These are phyloP conservation scores for Coemansia sp. DNA, from an alignment of 192 early-diverging fungal genomes.

Conservation along the genomic window DNA sequence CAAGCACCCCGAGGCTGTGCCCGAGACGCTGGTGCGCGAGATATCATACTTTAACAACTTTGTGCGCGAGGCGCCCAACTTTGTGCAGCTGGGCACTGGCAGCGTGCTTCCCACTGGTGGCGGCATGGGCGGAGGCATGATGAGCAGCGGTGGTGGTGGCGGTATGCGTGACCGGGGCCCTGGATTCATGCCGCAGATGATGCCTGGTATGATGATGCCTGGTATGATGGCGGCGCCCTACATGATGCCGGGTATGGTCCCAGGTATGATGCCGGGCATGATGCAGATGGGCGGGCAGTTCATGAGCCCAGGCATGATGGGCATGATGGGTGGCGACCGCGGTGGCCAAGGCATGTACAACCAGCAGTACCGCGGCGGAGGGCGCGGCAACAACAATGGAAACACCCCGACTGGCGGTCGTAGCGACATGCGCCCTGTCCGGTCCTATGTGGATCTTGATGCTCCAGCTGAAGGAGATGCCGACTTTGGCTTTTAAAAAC, in stretches of 20 bases:
- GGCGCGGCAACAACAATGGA: slow-evolving; percentile 7
- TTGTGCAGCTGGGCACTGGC: slow-evolving; percentile 54
- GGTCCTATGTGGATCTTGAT: slow-evolving; percentile 86
- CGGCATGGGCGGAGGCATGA: slow-evolving; percentile 18
- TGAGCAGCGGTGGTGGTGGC: slow-evolving; percentile 7
- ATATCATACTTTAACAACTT: slow-evolving; percentile 84
- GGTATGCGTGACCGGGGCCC: slow-evolving; percentile 34
- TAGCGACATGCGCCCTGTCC: slow-evolving; percentile 72
- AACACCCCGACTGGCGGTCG: slow-evolving; percentile 13
- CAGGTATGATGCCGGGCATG: slow-evolving; percentile 47
- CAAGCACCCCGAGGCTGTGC: slow-evolving; percentile 75
- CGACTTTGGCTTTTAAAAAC: slow-evolving; percentile 55
- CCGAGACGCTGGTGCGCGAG: slow-evolving; percentile 63
- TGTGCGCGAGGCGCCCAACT: slow-evolving; percentile 81
- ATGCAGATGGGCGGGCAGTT: slow-evolving; percentile 54
- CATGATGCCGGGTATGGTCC: slow-evolving; percentile 46
- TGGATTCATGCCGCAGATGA: slow-evolving; percentile 44
- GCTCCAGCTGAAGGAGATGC: slow-evolving; percentile 76
- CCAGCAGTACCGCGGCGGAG: slow-evolving; percentile 21
- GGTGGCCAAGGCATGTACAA: slow-evolving; percentile 35
- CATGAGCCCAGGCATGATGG: slow-evolving; percentile 43
- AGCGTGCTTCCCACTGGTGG: slow-evolving; percentile 24
- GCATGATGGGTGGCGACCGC: slow-evolving; percentile 43
- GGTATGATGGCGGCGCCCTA: slow-evolving; percentile 48
- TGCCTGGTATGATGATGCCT: slow-evolving; percentile 53